A percentile compares a stretch with the other conserved stretches of the same genome.
Conservation (phyloP, 2,329 filamentous ascomycete genomes). For the Colletotrichum costaricense region DNA sequence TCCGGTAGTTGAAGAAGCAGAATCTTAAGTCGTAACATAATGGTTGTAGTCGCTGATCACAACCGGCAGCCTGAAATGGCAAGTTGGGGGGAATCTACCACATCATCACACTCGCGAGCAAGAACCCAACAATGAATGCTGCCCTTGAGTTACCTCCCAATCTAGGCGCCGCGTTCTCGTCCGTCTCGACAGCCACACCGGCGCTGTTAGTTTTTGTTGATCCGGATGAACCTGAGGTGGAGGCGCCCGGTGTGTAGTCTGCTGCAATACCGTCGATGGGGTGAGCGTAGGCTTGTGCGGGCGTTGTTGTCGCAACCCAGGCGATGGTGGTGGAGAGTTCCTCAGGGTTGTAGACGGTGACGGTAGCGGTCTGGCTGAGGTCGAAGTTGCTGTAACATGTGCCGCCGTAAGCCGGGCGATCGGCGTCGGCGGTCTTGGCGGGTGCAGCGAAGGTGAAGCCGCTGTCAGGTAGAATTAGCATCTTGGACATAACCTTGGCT, state of each 20-base stretch:
- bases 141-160: conserved; percentile 26
- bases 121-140: conserved; percentile 7
- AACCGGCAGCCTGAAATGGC: neutral
- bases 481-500: neutral
- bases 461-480: neutral
- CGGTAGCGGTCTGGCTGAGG: conserved; percentile 26
- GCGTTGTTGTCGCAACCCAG: conserved; percentile 26
- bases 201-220: neutral
- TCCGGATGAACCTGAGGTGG: neutral
- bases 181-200: conserved; percentile 15
- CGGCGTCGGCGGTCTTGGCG: conserved; percentile 4
- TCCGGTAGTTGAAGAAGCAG: neutral
- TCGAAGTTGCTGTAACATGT: conserved; percentile 33
- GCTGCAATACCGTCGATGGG: conserved; percentile 29
- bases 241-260: conserved; percentile 24
- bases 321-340: conserved; percentile 30
- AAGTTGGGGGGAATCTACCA: conserved; percentile 4
- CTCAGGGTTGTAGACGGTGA: conserved; percentile 29
- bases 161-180: conserved; percentile 18
- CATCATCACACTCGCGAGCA: conserved; percentile 24
- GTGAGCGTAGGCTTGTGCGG: conserved; percentile 31
- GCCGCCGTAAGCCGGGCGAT: conserved; percentile 31
- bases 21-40: neutral
- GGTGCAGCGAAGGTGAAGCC: conserved; percentile 30
- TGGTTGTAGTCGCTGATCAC: neutral